These are phyloP conservation scores for Lizonia empirigonia DNA, from an alignment of 2,329 filamentous ascomycete genomes.

Conservation along the genomic window DNA sequence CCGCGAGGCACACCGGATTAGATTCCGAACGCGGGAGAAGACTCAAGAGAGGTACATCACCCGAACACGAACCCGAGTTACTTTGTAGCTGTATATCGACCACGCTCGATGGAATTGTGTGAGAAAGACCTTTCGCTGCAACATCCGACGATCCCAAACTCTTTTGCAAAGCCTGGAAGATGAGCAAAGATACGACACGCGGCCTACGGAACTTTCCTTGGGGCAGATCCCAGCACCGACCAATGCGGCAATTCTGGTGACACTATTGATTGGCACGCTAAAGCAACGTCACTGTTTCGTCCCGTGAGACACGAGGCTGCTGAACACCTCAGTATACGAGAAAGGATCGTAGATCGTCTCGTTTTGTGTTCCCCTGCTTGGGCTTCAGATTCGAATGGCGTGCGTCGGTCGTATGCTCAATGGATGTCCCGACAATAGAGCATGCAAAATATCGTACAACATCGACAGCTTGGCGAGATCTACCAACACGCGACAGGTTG, in stretches of 20 bases:
- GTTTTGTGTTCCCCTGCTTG: neutral
- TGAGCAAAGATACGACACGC: neutral
- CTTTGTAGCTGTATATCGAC: neutral
- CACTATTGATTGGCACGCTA: neutral
- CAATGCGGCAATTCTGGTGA: constrained; percentile 11
- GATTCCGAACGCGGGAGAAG: neutral
- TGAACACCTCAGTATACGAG: neutral
- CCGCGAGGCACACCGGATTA: neutral
- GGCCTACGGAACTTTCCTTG: neutral
- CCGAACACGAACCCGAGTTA: constrained; percentile 9
- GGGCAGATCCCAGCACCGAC: neutral
- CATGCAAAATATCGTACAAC: no score
- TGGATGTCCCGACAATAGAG: neutral
- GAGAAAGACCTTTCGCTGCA: neutral
- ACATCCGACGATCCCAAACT: neutral
- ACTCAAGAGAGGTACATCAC: constrained; percentile 4
- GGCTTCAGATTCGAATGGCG: neutral
- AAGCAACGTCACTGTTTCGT: constrained; percentile 3
- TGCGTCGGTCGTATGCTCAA: neutral
- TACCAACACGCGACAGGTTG: no score
- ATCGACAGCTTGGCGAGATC: neutral
- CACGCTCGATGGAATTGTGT: neutral
- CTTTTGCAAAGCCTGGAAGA: neutral
- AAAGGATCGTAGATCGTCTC: neutral
- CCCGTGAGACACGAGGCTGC: neutral